phyloP scores from a whole-genome alignment of 768 basidiomycete species.

The Jaapia argillacea region DNA sequence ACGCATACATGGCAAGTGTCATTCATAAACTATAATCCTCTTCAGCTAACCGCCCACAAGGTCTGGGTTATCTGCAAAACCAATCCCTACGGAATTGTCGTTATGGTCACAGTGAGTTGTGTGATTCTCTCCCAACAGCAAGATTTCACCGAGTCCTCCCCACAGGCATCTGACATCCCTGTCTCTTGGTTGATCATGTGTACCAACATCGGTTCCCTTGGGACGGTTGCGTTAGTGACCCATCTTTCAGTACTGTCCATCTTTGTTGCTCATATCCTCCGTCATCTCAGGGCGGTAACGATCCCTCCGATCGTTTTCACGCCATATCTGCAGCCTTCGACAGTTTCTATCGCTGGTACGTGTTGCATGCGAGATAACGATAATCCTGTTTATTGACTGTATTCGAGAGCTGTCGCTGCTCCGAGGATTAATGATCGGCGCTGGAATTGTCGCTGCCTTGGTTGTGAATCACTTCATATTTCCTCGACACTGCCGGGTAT shows the following conservation, averaged over 20 bases:
- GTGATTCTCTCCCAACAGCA: neutral
- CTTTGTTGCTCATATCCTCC: no score
- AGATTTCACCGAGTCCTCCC: neutral
- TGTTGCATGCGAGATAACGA: no score
- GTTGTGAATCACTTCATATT: constrained; percentile 33
- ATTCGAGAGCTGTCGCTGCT: constrained; percentile 27
- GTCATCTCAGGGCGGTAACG: constrained; percentile 25
- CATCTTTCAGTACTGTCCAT: neutral
- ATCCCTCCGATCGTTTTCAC: constrained; percentile 31
- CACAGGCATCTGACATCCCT: constrained; percentile 32
- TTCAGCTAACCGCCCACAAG: constrained; percentile 13
- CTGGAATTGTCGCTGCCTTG: constrained; percentile 35
- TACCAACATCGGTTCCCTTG: constrained; percentile 27
- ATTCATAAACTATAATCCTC: neutral
- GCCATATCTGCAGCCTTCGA: constrained; percentile 15
- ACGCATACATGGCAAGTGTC: constrained; percentile 23
- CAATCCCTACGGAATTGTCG: constrained; percentile 33
- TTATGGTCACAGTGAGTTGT: constrained; percentile 25
- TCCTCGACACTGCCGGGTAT: constrained; percentile 35
- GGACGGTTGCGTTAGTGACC: constrained; percentile 30
- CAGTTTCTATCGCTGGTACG: no score
- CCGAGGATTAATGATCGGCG: constrained; percentile 30
- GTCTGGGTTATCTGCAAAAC: constrained; percentile 26
- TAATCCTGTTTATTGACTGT: no score
- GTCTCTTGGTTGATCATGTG: constrained; percentile 34